Evolutionary conservation across 2,329 filamentous ascomycete genomes (phyloP), one percentile per base, ranked within the genome.

Genomic region (Elsinoe perseae): DNA sequence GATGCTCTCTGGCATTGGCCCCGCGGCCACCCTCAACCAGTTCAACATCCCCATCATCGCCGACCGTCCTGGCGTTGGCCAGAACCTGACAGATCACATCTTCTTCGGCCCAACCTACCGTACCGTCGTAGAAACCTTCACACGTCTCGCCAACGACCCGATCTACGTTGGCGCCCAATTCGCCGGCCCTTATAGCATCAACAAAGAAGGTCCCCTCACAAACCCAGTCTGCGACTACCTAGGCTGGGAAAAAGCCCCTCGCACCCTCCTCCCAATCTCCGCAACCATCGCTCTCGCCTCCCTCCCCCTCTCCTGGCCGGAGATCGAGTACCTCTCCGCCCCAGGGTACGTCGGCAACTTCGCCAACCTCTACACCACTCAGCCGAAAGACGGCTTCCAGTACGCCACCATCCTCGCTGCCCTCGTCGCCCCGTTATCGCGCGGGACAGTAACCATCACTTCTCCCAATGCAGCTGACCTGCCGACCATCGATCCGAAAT

Each of bases 1-100:
- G 12, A 81, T 85, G 59, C 69, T 83, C 1, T 83, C 80, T 0
- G 82, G 82, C 0, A 73, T 85, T 25, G 82, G 81, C 1, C 68
- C 53, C 8, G 27, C 44, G 20, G 42, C 18, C 9, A 42, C 77
- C 3, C 68, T 79, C 4, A 60, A 68, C n/a, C 64, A 66, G 1
- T 71, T 70, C 3, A 70, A 72, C 1, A 72, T 78, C 30, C 59
- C 68, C 6, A 20, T 73, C 30, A 62, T 77, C 9, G 62, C 67
- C 14, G 73, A 71, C 30, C 61, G 66, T 1, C 69, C 69, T 12
- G 38, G 38, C n/a, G 74, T 78, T 1, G 77, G 76, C 20, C 71
- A 73, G 50, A 76, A 77, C 53, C 66, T 78, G n/a, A 75, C 78
- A 61, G 75, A 78, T 50, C 74, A 75, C 50, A 32, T 59, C 28